Evolutionary conservation across 2,329 filamentous ascomycete species (phyloP).

Genomic region (Colletotrichum sp.): DNA sequence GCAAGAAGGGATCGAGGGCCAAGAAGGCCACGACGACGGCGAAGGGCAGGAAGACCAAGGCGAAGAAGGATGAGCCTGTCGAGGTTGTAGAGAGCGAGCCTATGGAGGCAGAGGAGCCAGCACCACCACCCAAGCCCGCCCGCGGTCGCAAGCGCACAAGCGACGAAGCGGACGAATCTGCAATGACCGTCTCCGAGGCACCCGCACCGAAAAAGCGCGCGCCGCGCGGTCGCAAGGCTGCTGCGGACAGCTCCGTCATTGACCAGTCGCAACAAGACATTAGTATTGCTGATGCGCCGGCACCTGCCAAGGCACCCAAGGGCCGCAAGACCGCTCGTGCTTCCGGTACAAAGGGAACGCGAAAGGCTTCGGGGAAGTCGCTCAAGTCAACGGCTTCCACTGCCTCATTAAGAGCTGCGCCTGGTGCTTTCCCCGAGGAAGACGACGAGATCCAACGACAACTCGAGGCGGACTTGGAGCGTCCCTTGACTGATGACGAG

Average conservation of each 20-base stretch:
- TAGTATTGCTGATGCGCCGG: conserved; percentile 41
- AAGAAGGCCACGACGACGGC: conserved; percentile 58
- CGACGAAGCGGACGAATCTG: conserved; percentile 59
- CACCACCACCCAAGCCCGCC: conserved; percentile 42
- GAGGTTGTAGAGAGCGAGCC: conserved; percentile 40
- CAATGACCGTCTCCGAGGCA: conserved; percentile 44
- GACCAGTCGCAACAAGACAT: conserved; percentile 41
- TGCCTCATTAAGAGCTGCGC: conserved; percentile 37
- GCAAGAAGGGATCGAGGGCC: conserved; percentile 51
- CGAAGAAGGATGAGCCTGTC: conserved; percentile 57
- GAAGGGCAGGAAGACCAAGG: conserved; percentile 57
- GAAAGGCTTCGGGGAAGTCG: conserved; percentile 34
- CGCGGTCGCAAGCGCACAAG: conserved; percentile 69
- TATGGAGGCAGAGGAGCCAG: conserved; percentile 21
- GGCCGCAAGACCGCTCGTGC: conserved; percentile 49
- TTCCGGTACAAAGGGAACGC: conserved; percentile 41
- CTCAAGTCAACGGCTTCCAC: conserved; percentile 50
- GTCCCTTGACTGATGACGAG: conserved; percentile 59
- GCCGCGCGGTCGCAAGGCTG: conserved; percentile 54
- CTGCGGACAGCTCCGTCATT: conserved; percentile 41
- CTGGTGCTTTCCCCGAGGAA: conserved; percentile 50
- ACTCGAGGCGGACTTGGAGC: conserved; percentile 68
- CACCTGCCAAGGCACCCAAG: conserved; percentile 33
- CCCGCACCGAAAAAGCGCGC: conserved; percentile 65
- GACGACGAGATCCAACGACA: conserved; percentile 72